Base-by-base conservation (phyloP, 2,329 filamentous ascomycete genomes). In the Fonsecaea multimorphosa region DNA sequence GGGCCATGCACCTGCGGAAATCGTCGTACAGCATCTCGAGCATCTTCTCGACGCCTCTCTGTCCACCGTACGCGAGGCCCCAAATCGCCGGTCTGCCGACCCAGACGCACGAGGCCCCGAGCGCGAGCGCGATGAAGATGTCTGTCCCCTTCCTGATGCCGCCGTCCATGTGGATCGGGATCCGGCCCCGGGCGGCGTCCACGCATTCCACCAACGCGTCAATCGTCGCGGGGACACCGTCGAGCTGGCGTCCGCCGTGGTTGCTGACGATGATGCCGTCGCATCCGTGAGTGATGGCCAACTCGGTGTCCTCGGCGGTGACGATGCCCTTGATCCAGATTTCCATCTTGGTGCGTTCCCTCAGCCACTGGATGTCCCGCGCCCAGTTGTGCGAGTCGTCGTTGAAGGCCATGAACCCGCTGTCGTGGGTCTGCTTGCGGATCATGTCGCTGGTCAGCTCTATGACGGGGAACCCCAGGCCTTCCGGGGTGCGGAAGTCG, bases 81-180 rank as follows among this genome's bases (percentile, higher is more conserved):
- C 82, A 85, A 19, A 85, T 75, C 8, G 79, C 75, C 5, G 80
- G 78, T 27, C 83, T 71, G 0, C 83, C 83, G 2, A 83, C 75
- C 80, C 76, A 85, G 65, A 76, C 81, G 72, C 76, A 83, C 51
- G 82, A 76, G 0, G 83, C 83, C 1, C 83, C 83, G 3, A 86
- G 72, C 2, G 82, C 81, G 2, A 85, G 73, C 0, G 85, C 85
- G 70, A 87, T 87, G 74, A 87, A 83, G 11, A 86, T 79, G 72
- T 87, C 85, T 0, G 80, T 83, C 0, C 84, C 86, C 8, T 81
- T 79, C 44, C 85, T 73, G 29, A 87, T 81, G 0, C 86, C 85
- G 5, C 81, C 83, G 71, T 90, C 88, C 51, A 77, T 68, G 16
- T 89, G 81, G 6, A 75, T 67, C 0, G 68, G 71, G 27, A 75